These are phyloP conservation scores for Tuber magnatum DNA, from an alignment of 495 filamentous ascomycete genomes.

Conservation along the genomic window DNA sequence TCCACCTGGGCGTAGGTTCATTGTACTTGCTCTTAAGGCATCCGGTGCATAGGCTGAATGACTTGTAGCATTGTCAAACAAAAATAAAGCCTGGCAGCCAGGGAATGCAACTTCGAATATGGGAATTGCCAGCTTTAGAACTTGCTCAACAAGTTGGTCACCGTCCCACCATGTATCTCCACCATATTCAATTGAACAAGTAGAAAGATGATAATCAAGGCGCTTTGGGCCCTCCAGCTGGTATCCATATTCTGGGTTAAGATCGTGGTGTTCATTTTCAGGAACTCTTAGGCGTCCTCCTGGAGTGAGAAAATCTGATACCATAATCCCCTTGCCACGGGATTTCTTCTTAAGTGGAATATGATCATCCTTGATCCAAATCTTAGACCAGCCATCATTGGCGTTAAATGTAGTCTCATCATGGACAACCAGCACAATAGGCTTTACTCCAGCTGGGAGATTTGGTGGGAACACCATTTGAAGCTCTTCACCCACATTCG, in stretches of 20 bases:
- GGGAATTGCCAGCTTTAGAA: background rate
- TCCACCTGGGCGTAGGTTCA: constrained; percentile 6
- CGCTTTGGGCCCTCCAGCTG: too few relatives aligned
- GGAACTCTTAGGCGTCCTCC: background rate
- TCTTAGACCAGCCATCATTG: background rate
- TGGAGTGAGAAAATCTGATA: background rate
- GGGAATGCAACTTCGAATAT: background rate
- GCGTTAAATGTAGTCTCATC: background rate
- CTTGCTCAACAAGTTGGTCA: background rate
- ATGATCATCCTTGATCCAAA: background rate
- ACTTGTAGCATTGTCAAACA: background rate
- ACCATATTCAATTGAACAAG: constrained; percentile 1
- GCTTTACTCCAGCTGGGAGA: background rate
- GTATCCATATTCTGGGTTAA: background rate
- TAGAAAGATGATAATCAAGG: too few relatives aligned
- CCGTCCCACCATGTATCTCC: constrained; percentile 6
- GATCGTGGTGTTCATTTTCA: background rate
- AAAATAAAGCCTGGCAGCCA: background rate
- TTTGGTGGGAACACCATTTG: background rate
- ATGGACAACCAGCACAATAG: background rate
- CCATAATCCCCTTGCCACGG: background rate
- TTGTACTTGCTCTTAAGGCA: background rate
- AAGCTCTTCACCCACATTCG: background rate
- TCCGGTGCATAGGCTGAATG: background rate
- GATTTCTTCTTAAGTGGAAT: background rate